A percentile compares a stretch with the other conserved stretches of the same genome.
phyloP scores from a whole-genome alignment of 495 filamentous ascomycete species.

The Aspergillus taichungensis region DNA sequence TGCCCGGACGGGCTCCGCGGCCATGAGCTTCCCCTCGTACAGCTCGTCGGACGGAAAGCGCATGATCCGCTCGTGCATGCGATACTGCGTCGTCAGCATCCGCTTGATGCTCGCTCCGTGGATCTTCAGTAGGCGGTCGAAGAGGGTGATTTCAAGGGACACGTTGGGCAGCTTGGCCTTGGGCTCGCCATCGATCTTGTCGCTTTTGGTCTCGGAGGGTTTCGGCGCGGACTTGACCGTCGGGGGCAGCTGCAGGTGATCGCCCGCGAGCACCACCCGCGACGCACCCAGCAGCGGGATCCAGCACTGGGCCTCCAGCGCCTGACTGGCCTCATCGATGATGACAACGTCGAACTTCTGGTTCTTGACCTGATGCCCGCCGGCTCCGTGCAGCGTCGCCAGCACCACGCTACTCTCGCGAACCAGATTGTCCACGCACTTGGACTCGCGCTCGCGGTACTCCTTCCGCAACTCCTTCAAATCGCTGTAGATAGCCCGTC shows the following conservation, averaged over 20 bases:
- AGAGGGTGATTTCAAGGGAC: conserved; percentile 78
- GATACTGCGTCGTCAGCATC: conserved; percentile 96
- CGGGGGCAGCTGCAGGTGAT: conserved; percentile 89
- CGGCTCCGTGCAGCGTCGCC: conserved; percentile 87
- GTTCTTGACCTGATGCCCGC: conserved; percentile 70
- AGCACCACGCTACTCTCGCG: conserved; percentile 76
- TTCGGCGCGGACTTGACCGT: conserved; percentile 67
- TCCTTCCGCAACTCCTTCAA: conserved; percentile 80
- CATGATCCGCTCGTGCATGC: conserved; percentile 97
- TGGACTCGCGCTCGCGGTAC: conserved; percentile 74
- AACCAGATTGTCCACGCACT: conserved; percentile 69
- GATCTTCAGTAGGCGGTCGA: conserved; percentile 75
- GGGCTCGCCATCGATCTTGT: conserved; percentile 10
- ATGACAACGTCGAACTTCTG: conserved; percentile 89
- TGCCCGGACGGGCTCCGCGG: conserved; percentile 64
- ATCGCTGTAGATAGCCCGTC: conserved; percentile 74
- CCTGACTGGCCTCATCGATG: conserved; percentile 93
- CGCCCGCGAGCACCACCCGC: conserved; percentile 86
- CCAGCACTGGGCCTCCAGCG: conserved; percentile 96
- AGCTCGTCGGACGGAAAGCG: conserved; percentile 81
- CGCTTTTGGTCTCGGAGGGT: conserved; percentile 12
- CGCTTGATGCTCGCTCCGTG: conserved; percentile 81
- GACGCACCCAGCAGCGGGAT: conserved; percentile 73
- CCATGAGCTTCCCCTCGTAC: conserved; percentile 73
- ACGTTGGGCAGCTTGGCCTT: conserved; percentile 27